A percentile compares a stretch with the other conserved stretches of the same genome.
Conservation (phyloP, 2,329 filamentous ascomycete species). For the Colletotrichum musae region DNA sequence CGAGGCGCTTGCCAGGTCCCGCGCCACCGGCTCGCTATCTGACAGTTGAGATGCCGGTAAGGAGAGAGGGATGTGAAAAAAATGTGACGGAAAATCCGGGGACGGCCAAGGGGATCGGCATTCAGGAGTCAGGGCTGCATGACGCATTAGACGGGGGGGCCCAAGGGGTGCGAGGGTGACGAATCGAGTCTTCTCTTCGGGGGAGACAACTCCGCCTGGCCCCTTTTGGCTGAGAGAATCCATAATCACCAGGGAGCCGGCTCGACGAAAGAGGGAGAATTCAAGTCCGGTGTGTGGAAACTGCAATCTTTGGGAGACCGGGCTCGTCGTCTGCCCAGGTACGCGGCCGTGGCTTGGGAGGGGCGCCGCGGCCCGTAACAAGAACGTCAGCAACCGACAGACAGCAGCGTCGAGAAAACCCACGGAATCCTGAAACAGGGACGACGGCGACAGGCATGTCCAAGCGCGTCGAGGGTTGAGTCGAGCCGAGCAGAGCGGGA, state of each 20-base stretch:
- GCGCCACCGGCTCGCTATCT: background rate
- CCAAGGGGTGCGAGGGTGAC: background rate
- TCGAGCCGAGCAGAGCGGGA: conserved; percentile 21
- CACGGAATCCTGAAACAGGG: conserved; percentile 23
- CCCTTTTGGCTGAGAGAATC: background rate
- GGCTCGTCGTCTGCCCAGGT: background rate
- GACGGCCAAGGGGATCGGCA: conserved; percentile 20
- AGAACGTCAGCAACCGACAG: conserved; percentile 1
- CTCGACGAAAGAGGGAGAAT: background rate
- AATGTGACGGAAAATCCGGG: conserved; percentile 20
- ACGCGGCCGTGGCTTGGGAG: background rate
- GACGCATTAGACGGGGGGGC: conserved; percentile 11
- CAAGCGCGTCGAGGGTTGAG: background rate
- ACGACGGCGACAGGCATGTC: conserved; percentile 19
- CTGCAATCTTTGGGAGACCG: background rate
- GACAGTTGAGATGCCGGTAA: background rate
- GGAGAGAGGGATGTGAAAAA: background rate
- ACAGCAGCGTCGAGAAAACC: background rate
- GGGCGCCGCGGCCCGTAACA: conserved; percentile 1
- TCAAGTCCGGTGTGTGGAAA: conserved; percentile 7
- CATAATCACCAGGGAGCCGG: background rate
- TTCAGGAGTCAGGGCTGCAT: conserved; percentile 15
- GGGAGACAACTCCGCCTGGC: conserved; percentile 18
- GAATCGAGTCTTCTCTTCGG: conserved; percentile 13
- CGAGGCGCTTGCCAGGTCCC: background rate